A percentile compares a stretch with the other conserved stretches of the same genome.
phyloP scores from a whole-genome alignment of 768 basidiomycete genomes.

The Piloderma croceum region DNA sequence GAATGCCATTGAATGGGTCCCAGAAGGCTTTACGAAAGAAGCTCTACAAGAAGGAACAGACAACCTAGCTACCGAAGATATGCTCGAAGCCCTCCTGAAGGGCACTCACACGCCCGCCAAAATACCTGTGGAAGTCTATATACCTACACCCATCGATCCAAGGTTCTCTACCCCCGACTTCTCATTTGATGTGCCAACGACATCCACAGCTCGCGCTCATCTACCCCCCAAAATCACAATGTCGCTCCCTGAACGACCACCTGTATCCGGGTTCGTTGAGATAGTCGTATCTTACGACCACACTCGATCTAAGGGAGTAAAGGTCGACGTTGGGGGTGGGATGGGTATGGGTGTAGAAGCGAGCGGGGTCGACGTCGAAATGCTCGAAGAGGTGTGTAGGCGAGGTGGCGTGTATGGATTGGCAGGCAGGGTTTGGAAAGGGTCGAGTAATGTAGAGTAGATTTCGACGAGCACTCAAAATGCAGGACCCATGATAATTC shows the following conservation, averaged over 20 bases:
- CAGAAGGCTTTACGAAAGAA: constrained; percentile 39
- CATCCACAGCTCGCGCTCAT: constrained; percentile 29
- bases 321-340: constrained; percentile 53
- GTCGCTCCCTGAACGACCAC: constrained; percentile 59
- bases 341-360: constrained; percentile 35
- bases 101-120: constrained; percentile 52
- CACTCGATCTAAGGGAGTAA: constrained; percentile 45
- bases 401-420: constrained; percentile 68
- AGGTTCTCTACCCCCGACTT: constrained; percentile 41
- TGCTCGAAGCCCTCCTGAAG: constrained; percentile 58
- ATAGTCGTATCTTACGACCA: constrained; percentile 61
- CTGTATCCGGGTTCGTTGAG: constrained; percentile 60
- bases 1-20: constrained; percentile 52
- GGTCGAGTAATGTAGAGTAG: too few relatives aligned
- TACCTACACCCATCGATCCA: constrained; percentile 39
- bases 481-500: too few relatives aligned
- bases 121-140: constrained; percentile 69
- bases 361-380: constrained; percentile 45
- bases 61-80: constrained; percentile 39
- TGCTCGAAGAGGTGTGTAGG: constrained; percentile 65
- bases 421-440: constrained; percentile 57
- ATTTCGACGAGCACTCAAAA: too few relatives aligned
- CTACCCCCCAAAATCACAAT: constrained; percentile 54
- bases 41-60: constrained; percentile 22
- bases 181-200: constrained; percentile 32